Percentiles rank a stretch among this genome's conserved stretches.
These are phyloP conservation scores for Sanghuangporus sanghuang DNA, from an alignment of 1,284 basidiomycete genomes.

Conservation along the genomic window DNA sequence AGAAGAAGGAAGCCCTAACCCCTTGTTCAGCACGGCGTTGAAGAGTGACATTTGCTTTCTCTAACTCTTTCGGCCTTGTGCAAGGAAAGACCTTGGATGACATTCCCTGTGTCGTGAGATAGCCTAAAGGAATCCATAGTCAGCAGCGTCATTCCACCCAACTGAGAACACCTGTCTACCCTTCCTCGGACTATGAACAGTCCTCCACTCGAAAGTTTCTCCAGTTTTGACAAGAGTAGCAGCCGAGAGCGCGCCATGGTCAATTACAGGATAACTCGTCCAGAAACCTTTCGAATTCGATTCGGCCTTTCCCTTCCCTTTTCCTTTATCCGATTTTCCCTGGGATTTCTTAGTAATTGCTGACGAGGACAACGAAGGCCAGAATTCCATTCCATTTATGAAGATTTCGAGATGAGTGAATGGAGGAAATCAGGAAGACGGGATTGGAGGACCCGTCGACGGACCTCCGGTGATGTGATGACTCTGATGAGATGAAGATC, in stretches of 20 bases:
- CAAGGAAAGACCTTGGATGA: slow-evolving; percentile 48
- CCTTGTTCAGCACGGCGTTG: slow-evolving; percentile 53
- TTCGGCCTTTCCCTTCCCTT: slow-evolving; percentile 4
- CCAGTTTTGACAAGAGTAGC: slow-evolving; percentile 37
- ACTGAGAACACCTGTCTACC: slow-evolving; percentile 13
- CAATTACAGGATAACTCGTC: slow-evolving; percentile 47
- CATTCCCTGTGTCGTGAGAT: slow-evolving; percentile 21
- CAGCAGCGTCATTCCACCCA: not conserved
- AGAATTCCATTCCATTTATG: slow-evolving; percentile 22
- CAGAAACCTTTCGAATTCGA: slow-evolving; percentile 14
- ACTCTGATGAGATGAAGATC: not conserved
- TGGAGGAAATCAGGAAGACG: not conserved
- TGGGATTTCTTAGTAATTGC: slow-evolving; percentile 9
- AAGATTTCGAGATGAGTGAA: not conserved
- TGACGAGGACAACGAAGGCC: slow-evolving; percentile 17
- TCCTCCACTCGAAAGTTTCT: slow-evolving; percentile 48
- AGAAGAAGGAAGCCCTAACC: slow-evolving; percentile 30
- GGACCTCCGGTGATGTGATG: not conserved
- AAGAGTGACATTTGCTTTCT: slow-evolving; percentile 30
- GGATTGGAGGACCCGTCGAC: too few relatives aligned
- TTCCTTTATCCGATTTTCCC: not conserved
- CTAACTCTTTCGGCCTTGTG: slow-evolving; percentile 35
- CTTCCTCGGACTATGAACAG: slow-evolving; percentile 31
- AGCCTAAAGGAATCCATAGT: slow-evolving; percentile 6
- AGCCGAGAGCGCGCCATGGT: slow-evolving; percentile 49